Conservation (phyloP, 1,284 basidiomycete species). For the Psilocybe mexicana region DNA sequence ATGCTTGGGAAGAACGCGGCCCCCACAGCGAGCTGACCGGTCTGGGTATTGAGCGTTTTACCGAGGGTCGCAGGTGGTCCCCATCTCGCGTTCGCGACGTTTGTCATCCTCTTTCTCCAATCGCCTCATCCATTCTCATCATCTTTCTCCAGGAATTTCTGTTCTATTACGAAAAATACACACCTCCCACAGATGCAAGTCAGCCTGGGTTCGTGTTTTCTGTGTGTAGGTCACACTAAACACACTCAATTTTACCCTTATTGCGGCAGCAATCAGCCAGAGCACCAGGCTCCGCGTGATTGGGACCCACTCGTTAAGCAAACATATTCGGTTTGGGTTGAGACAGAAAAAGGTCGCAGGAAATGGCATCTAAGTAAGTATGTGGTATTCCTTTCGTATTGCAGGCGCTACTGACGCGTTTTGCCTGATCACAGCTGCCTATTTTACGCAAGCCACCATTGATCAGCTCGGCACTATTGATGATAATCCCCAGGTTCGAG, state of each 20-base stretch:
- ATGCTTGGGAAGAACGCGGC: conserved; percentile 83
- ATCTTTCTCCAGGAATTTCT: conserved; percentile 64
- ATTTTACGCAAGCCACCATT: conserved; percentile 73
- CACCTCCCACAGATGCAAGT: conserved; percentile 43
- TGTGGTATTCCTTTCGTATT: conserved; percentile 5
- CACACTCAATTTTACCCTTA: conserved; percentile 18
- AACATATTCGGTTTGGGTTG: conserved; percentile 74
- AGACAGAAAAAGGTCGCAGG: conserved; percentile 58
- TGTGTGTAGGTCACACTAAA: background rate
- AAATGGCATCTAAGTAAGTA: conserved; percentile 78
- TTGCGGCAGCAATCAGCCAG: conserved; percentile 29
- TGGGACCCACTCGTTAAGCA: conserved; percentile 78
- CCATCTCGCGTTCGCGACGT: conserved; percentile 79
- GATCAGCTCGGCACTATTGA: conserved; percentile 67
- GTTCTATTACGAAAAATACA: conserved; percentile 77
- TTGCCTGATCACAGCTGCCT: conserved; percentile 55
- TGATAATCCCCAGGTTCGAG: conserved; percentile 52
- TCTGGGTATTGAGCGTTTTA: conserved; percentile 76
- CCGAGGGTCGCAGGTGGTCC: conserved; percentile 78
- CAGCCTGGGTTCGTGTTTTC: conserved; percentile 39
- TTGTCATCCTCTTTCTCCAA: conserved; percentile 28
- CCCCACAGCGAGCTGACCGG: conserved; percentile 76
- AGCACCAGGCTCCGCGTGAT: conserved; percentile 53
- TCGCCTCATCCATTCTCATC: conserved; percentile 10
- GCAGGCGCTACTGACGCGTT: conserved; percentile 9